phyloP scores from a whole-genome alignment of 371 early-diverging fungal genomes.

The Lichtheimia ornata region DNA sequence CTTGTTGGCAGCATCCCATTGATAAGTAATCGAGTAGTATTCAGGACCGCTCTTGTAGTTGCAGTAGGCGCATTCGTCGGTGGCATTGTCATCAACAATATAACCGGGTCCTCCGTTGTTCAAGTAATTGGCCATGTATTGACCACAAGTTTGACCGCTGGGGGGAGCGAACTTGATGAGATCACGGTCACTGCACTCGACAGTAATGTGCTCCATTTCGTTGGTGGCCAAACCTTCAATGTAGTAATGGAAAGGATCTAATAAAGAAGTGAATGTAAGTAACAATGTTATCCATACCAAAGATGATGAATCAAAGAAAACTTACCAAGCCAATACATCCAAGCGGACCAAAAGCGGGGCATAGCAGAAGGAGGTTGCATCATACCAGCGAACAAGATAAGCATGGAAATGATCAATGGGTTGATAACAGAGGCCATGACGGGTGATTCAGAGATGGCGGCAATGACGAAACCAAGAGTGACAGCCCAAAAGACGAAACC shows the following conservation, averaged over 20 bases:
- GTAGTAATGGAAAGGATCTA: slow-evolving; percentile 62
- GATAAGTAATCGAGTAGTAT: slow-evolving; percentile 29
- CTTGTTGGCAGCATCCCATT: slow-evolving; percentile 46
- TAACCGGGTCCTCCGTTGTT: slow-evolving; percentile 50
- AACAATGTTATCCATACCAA: slow-evolving; percentile 55
- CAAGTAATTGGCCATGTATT: slow-evolving; percentile 56
- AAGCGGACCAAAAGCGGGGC: slow-evolving; percentile 75
- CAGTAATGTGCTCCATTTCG: slow-evolving; percentile 50
- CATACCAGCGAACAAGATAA: slow-evolving; percentile 75
- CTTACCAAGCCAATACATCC: slow-evolving; percentile 77
- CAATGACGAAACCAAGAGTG: slow-evolving; percentile 64
- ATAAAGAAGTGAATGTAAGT: no score
- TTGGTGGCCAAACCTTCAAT: slow-evolving; percentile 68
- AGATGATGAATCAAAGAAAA: slow-evolving; percentile 57
- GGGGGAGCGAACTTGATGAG: slow-evolving; percentile 55
- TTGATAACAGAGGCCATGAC: slow-evolving; percentile 52
- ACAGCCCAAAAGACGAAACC: slow-evolving; percentile 57
- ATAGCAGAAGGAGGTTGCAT: slow-evolving; percentile 67
- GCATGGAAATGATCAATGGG: slow-evolving; percentile 70
- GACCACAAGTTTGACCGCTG: slow-evolving; percentile 55
- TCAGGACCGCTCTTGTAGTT: slow-evolving; percentile 54
- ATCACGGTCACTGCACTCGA: slow-evolving; percentile 52
- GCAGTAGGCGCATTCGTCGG: slow-evolving; percentile 61
- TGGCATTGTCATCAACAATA: slow-evolving; percentile 45
- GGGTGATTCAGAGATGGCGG: slow-evolving; percentile 33